Evolutionary conservation across 2,329 filamentous ascomycete genomes (phyloP).

Genomic region (Remersonia thermophila): DNA sequence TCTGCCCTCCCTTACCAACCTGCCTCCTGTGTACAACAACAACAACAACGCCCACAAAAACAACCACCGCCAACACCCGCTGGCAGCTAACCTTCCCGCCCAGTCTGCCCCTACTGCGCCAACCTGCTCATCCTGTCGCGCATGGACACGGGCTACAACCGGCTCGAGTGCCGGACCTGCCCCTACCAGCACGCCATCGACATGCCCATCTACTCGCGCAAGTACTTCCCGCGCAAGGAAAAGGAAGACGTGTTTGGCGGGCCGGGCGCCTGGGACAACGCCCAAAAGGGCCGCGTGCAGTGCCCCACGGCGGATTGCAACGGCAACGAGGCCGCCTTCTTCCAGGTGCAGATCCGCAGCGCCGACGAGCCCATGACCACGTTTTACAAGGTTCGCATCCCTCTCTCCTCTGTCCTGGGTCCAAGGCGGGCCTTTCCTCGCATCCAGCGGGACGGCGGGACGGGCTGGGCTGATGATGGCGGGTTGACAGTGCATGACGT

Average conservation of each 20-base stretch:
- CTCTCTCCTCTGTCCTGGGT: neutral
- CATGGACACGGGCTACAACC: slow-evolving; percentile 51
- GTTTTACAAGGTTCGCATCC: slow-evolving; percentile 65
- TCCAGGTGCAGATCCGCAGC: slow-evolving; percentile 93
- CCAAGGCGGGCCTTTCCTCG: neutral
- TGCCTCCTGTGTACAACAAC: too few relatives aligned
- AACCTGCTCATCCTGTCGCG: slow-evolving; percentile 69
- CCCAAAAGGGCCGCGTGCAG: slow-evolving; percentile 70
- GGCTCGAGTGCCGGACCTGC: slow-evolving; percentile 90
- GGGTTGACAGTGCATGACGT: slow-evolving; percentile 48
- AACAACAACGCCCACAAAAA: too few relatives aligned
- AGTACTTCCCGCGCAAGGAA: slow-evolving; percentile 76
- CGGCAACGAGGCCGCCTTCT: slow-evolving; percentile 79
- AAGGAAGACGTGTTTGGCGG: slow-evolving; percentile 85
- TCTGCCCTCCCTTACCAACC: neutral
- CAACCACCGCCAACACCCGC: too few relatives aligned
- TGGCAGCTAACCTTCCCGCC: slow-evolving; percentile 4
- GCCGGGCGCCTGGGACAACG: slow-evolving; percentile 79
- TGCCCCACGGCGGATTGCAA: slow-evolving; percentile 73
- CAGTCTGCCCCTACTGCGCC: slow-evolving; percentile 73
- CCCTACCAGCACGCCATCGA: slow-evolving; percentile 82
- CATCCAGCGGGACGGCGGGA: neutral
- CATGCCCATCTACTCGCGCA: slow-evolving; percentile 67
- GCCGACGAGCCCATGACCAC: slow-evolving; percentile 98
- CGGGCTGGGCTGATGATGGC: too few relatives aligned